These are phyloP conservation scores for Alternaria sp. DNA, from an alignment of 2,329 filamentous ascomycete species.

Conservation along the genomic window DNA sequence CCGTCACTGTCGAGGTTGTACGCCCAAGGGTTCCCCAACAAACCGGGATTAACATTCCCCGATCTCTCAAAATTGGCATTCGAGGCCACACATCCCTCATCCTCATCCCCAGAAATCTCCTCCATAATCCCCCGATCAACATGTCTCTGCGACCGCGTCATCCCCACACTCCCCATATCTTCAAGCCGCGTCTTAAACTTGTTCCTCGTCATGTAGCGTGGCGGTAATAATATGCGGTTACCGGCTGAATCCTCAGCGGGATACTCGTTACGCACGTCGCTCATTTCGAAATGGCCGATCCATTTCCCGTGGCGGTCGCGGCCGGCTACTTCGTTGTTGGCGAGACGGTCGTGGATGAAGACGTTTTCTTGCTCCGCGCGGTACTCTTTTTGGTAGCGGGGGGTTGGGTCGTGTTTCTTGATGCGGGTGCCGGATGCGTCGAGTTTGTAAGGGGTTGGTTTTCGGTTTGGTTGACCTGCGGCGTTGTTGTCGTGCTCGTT, in stretches of 20 bases:
- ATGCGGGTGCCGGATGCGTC: not conserved
- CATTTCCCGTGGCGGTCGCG: not conserved
- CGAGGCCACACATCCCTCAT: not conserved
- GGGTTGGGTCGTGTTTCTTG: not conserved
- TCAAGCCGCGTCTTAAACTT: not conserved
- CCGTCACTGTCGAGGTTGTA: not conserved
- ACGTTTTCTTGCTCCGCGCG: not conserved
- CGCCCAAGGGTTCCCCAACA: not conserved
- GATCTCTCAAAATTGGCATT: not conserved
- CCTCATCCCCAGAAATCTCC: not conserved
- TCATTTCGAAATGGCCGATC: not conserved
- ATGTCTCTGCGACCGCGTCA: not conserved
- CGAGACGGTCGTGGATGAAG: not conserved
- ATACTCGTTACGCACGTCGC: not conserved
- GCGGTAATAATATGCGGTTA: not conserved
- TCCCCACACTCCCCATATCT: not conserved
- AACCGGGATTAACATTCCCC: not conserved
- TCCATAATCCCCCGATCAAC: not conserved
- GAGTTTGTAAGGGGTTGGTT: not conserved
- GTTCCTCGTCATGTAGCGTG: not conserved
- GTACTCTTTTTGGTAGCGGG: not conserved
- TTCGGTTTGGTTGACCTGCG: not conserved
- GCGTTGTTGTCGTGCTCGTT: not conserved
- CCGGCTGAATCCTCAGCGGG: not conserved
- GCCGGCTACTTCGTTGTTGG: not conserved